phyloP scores from a whole-genome alignment of 345 rosid genomes.

The Eucalyptus dawsonii region DNA sequence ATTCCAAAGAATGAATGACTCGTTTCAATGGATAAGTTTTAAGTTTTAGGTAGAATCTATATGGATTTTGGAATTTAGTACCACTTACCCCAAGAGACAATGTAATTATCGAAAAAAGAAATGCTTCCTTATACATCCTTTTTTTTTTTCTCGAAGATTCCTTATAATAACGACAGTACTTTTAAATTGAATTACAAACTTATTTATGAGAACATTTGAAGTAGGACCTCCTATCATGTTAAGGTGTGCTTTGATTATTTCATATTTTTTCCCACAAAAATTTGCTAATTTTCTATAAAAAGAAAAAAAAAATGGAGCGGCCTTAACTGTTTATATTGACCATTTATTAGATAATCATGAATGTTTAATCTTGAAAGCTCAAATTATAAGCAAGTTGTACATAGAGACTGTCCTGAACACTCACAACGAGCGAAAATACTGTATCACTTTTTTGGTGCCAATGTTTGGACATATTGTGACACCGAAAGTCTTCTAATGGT shows the following conservation, averaged over 20 bases:
- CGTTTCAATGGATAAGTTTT: too few species aligned
- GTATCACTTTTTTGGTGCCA: background rate
- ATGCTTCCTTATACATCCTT: background rate
- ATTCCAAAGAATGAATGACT: too few species aligned
- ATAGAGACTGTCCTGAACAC: background rate
- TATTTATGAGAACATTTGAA: background rate
- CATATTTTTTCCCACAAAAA: background rate
- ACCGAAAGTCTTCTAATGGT: background rate
- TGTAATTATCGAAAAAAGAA: background rate
- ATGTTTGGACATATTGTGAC: background rate
- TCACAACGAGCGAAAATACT: fast-evolving
- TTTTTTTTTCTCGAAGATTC: background rate
- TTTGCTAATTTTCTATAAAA: background rate
- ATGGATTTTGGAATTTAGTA: too few species aligned
- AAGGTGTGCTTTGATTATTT: background rate
- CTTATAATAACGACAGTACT: background rate
- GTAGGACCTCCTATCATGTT: background rate
- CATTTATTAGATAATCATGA: background rate
- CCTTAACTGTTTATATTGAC: background rate
- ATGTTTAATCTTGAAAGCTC: background rate
- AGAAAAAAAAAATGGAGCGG: background rate
- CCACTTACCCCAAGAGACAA: too few species aligned
- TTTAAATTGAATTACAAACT: background rate
- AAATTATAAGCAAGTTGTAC: background rate
- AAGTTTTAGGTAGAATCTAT: too few species aligned